phyloP scores from a whole-genome alignment of 179 eudicot genomes.

The Beta corolliflora region DNA sequence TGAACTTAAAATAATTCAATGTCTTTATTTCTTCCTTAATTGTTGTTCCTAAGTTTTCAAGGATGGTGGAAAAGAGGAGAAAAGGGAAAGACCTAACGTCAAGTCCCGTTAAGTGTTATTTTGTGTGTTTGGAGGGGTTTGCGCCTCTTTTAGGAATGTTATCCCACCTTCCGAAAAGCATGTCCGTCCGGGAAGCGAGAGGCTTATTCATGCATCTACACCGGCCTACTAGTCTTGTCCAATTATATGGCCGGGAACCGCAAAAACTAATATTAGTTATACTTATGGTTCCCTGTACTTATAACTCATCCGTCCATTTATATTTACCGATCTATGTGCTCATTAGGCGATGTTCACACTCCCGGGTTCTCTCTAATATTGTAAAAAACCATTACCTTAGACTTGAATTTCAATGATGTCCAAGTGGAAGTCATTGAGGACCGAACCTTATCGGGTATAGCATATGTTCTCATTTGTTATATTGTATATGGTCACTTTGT shows the following conservation, averaged over 20 bases:
- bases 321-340: slow-evolving; percentile 5
- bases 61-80: slow-evolving; percentile 68
- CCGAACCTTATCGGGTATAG: slow-evolving; percentile 58
- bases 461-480: too few species aligned
- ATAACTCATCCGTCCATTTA: too few species aligned
- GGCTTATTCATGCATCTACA: slow-evolving; percentile 80
- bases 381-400: slow-evolving; percentile 64
- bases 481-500: too few species aligned
- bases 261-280: slow-evolving; percentile 1
- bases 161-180: slow-evolving; percentile 33
- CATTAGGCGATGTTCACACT: background rate
- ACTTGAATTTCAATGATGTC: slow-evolving; percentile 48
- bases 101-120: slow-evolving; percentile 61
- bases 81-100: slow-evolving; percentile 49
- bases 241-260: slow-evolving; percentile 69
- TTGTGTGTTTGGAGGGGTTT: slow-evolving; percentile 54
- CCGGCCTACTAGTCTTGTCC: slow-evolving; percentile 51
- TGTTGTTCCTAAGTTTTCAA: slow-evolving; percentile 50
- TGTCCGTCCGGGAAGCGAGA: slow-evolving; percentile 54
- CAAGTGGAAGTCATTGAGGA: slow-evolving; percentile 51
- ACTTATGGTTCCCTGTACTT: too few species aligned
- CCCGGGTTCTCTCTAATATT: slow-evolving; percentile 77
- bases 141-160: slow-evolving; percentile 29
- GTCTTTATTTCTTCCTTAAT: slow-evolving; percentile 14
- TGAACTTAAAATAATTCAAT: background rate